Evolutionary conservation across 2,329 filamentous ascomycete species (phyloP), one percentile per base, ranked within the genome.

Genomic region (Fusarium tricinctum): DNA sequence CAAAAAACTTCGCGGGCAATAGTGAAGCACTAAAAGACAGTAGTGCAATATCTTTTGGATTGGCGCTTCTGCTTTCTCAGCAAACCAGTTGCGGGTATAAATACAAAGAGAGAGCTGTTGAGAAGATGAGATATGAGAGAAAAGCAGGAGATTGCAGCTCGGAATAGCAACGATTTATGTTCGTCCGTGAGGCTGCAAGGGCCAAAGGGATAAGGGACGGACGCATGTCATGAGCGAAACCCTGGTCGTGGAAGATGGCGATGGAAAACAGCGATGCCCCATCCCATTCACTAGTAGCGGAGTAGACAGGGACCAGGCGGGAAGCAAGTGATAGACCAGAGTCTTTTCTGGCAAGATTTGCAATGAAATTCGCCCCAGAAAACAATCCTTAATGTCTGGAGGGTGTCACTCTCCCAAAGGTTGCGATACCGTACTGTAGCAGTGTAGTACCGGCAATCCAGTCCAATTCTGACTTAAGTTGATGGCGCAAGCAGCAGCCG

Each of bases 171-270:
- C 63, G 68, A 73, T 73, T 74, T 74, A 74, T 74, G 71, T 74
- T 74, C 64, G 71, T 72, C 70, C 69, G 73, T 73, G 73, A 75
- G 73, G 66, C 70, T 72, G 63, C 70, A 73, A 73, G 69, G 62
- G 56, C 35, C 65, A 56, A 64, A 68, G 61, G 69, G 38, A 62
- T 58, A 19, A 52, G 58, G 59, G 68, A 71, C 63, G 59, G 68
- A 71, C 63, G 73, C 71, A 74, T 71, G 70, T 72, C 68, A 71
- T 70, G 70, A 69, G 71, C 61, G 51, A 55, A 70, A 74, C 66
- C 73, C 73, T 70, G 47, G 69, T 58, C 63, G 56, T 62, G 69
- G 51, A 44, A 46, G 57, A 70, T 70, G 68, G 56, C 43, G 58
- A 71, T 68, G 62, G 52, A 56, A 51, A 45, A 68, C 70, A 59